Percentiles rank a stretch among this genome's conserved stretches.
Evolutionary conservation across 1,284 basidiomycete genomes (phyloP).

Genomic region (Chalciporus sp.): DNA sequence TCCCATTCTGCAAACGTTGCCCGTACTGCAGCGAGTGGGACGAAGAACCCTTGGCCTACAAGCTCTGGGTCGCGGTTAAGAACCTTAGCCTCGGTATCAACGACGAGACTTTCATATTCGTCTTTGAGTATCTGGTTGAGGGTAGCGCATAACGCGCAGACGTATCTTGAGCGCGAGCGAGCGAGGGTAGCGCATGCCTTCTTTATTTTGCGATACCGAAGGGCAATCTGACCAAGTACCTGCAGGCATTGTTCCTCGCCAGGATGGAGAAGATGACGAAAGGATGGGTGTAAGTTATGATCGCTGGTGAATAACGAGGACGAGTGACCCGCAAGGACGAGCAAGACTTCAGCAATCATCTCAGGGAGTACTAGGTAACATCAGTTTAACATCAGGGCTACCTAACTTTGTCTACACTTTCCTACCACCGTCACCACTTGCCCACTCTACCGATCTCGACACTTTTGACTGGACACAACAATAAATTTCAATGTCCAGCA

Average conservation of each 20-base stretch:
- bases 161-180: slow-evolving; percentile 69
- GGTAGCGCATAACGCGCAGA: slow-evolving; percentile 74
- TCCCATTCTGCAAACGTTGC: slow-evolving; percentile 86
- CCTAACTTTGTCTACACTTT: too few species aligned
- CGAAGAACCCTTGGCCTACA: slow-evolving; percentile 75
- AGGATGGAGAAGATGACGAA: slow-evolving; percentile 77
- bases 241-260: slow-evolving; percentile 83
- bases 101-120: slow-evolving; percentile 80
- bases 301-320: slow-evolving; percentile 76
- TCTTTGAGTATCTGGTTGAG: slow-evolving; percentile 71
- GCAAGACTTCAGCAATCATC: slow-evolving; percentile 85
- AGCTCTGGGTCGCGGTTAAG: slow-evolving; percentile 69
- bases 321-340: slow-evolving; percentile 80
- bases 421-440: slow-evolving; percentile 1
- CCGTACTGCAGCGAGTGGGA: slow-evolving; percentile 79
- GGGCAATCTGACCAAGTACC: slow-evolving; percentile 70
- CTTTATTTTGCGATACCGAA: slow-evolving; percentile 72
- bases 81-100: slow-evolving; percentile 80
- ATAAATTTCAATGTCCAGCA: slow-evolving; percentile 8
- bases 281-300: slow-evolving; percentile 62
- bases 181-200: slow-evolving; percentile 52
- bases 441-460: background rate
- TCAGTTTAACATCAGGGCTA: too few species aligned
- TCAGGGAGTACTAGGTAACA: background rate
- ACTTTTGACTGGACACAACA: slow-evolving; percentile 5